These are phyloP conservation scores for Suillus alpinus DNA, from an alignment of 768 basidiomycete genomes.

Conservation along the genomic window DNA sequence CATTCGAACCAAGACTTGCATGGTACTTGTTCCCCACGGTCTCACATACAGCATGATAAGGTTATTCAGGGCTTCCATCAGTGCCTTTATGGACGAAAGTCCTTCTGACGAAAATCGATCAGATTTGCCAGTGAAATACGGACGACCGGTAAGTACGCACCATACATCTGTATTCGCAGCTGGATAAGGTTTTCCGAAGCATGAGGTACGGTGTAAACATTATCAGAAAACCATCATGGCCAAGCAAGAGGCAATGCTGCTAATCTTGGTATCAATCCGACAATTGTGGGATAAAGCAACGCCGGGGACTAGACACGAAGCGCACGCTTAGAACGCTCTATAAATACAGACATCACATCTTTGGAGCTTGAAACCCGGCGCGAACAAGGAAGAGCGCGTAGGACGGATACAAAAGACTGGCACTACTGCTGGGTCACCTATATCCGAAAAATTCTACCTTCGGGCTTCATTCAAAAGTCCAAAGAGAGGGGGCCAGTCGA, in stretches of 20 bases:
- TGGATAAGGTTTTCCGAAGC: constrained; percentile 97
- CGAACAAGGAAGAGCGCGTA: background rate
- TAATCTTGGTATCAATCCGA: background rate
- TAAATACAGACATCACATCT: background rate
- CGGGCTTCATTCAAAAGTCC: constrained; percentile 52
- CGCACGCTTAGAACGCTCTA: background rate
- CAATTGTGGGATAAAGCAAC: constrained; percentile 13
- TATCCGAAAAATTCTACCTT: constrained; percentile 99
- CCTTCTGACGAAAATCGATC: constrained; percentile 50
- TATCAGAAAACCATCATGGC: background rate
- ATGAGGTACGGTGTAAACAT: constrained; percentile 76
- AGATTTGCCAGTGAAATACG: background rate
- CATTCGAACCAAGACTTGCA: constrained; percentile 49
- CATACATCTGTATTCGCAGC: constrained; percentile 99
- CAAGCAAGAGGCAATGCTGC: constrained; percentile 1
- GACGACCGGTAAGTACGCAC: constrained; percentile 45
- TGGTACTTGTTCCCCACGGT: constrained; percentile 70
- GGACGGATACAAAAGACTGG: background rate
- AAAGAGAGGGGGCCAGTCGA: background rate
- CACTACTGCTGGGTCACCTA: constrained; percentile 50
- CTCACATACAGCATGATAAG: constrained; percentile 74
- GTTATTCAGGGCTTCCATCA: constrained; percentile 71
- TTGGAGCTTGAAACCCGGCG: background rate
- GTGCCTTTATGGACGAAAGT: constrained; percentile 79
- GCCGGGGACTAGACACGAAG: background rate